phyloP scores from a whole-genome alignment of 2,329 filamentous ascomycete species.

The Fonsecaea erecta region DNA sequence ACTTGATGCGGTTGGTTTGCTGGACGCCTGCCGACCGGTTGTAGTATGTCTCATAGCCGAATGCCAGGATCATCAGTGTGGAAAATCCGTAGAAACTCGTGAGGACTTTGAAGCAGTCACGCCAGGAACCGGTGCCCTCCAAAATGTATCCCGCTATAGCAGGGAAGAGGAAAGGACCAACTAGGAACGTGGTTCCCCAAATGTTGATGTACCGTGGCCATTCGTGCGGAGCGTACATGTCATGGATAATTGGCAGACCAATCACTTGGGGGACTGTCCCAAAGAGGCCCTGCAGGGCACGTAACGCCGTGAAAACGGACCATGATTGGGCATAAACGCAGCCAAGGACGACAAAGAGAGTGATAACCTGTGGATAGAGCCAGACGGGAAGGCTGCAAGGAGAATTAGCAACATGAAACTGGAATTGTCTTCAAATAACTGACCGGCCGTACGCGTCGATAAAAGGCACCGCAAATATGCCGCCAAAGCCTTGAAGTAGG shows the following conservation, averaged over 20 bases:
- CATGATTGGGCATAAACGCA: conserved; percentile 47
- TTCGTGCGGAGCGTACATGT: conserved; percentile 44
- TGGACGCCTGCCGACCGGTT: conserved; percentile 31
- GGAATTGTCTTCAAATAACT: conserved; percentile 18
- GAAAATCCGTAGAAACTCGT: conserved; percentile 45
- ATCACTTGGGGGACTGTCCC: conserved; percentile 49
- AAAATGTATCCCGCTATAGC: conserved; percentile 47
- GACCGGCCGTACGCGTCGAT: conserved; percentile 50
- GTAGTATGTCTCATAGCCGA: conserved; percentile 44
- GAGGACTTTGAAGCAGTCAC: conserved; percentile 43
- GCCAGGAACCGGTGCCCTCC: conserved; percentile 41
- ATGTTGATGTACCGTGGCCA: conserved; percentile 49
- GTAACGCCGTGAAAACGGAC: conserved; percentile 47
- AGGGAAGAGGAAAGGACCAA: conserved; percentile 47
- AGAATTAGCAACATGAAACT: conserved; percentile 4
- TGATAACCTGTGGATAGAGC: conserved; percentile 49
- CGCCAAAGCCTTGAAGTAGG: conserved; percentile 46
- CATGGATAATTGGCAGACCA: conserved; percentile 47
- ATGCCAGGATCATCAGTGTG: conserved; percentile 42
- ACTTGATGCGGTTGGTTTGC: conserved; percentile 33
- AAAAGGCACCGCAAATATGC: conserved; percentile 46
- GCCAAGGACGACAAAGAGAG: conserved; percentile 48
- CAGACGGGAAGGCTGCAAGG: conserved; percentile 46
- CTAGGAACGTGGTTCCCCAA: conserved; percentile 46
- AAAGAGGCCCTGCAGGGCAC: conserved; percentile 46